A percentile compares a stretch with the other conserved stretches of the same genome.
phyloP scores from a whole-genome alignment of 805 yeast genomes.

The Diddensiella caesifluorescens region DNA sequence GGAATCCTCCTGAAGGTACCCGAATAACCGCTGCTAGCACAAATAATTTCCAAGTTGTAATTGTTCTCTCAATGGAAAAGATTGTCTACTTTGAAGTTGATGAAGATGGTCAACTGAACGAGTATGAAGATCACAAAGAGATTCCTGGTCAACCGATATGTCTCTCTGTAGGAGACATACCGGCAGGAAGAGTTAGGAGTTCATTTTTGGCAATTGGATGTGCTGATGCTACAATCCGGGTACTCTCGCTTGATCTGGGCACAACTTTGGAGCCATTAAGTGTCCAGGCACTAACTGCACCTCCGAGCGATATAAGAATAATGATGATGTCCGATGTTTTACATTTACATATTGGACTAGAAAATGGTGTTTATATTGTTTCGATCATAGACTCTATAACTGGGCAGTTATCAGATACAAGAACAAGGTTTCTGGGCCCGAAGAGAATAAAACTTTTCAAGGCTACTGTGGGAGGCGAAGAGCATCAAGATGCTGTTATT shows the following conservation, averaged over 20 bases:
- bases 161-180: constrained; percentile 45
- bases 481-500: constrained; percentile 31
- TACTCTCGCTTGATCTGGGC: constrained; percentile 57
- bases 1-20: constrained; percentile 82
- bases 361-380: constrained; percentile 73
- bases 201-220: constrained; percentile 65
- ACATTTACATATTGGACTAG: constrained; percentile 70
- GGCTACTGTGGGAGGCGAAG: constrained; percentile 26
- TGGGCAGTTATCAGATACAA: constrained; percentile 60
- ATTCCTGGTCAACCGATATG: constrained; percentile 44
- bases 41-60: constrained; percentile 60
- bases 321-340: constrained; percentile 30
- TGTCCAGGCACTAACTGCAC: constrained; percentile 60
- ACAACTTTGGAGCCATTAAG: constrained; percentile 56
- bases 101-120: constrained; percentile 59
- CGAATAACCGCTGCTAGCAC: constrained; percentile 54
- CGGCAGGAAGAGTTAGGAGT: constrained; percentile 44
- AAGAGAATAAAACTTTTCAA: constrained; percentile 49
- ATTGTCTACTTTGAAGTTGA: constrained; percentile 79
- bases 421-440: constrained; percentile 70
- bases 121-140: constrained; percentile 59
- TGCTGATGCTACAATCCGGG: constrained; percentile 62
- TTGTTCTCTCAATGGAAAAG: constrained; percentile 69
- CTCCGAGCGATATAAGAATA: constrained; percentile 37
- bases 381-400: constrained; percentile 51